Percentiles rank a stretch among this genome's conserved stretches.
phyloP scores from a whole-genome alignment of 73 alveolate genomes.

The Symbiodinium natans region DNA sequence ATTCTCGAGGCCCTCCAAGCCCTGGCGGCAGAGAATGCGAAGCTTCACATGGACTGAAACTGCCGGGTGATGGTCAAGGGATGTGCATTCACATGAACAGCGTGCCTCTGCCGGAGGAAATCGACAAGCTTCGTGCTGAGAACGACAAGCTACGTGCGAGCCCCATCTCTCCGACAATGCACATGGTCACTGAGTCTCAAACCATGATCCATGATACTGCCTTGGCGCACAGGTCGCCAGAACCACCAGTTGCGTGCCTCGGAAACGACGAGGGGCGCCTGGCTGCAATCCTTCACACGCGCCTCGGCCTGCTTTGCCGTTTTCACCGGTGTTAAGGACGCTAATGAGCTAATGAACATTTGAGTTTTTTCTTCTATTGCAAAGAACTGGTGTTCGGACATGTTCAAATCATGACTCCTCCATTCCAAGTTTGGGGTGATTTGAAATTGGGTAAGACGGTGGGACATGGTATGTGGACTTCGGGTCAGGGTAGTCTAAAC shows the following conservation, averaged over 20 bases:
- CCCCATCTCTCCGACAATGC: not conserved
- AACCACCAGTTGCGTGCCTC: conserved; percentile 72
- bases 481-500: too few relatives aligned
- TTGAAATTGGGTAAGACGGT: too few relatives aligned
- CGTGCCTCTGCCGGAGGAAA: not conserved
- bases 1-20: conserved; percentile 87
- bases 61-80: not conserved
- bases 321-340: too few relatives aligned
- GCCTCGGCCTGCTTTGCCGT: conserved; percentile 17
- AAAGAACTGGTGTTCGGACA: too few relatives aligned
- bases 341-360: too few relatives aligned
- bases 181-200: not conserved
- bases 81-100: too few relatives aligned
- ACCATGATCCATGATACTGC: too few relatives aligned
- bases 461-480: too few relatives aligned
- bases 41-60: conserved; percentile 83
- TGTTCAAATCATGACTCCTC: too few relatives aligned
- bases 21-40: conserved; percentile 78
- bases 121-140: conserved; percentile 58
- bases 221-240: too few relatives aligned
- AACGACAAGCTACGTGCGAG: conserved; percentile 69
- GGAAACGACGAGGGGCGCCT: conserved; percentile 59
- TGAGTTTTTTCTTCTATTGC: too few relatives aligned
- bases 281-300: conserved; percentile 57
- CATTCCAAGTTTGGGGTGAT: too few relatives aligned